Conservation (phyloP, 192 early-diverging fungal species). For the Coemansia sp. region DNA sequence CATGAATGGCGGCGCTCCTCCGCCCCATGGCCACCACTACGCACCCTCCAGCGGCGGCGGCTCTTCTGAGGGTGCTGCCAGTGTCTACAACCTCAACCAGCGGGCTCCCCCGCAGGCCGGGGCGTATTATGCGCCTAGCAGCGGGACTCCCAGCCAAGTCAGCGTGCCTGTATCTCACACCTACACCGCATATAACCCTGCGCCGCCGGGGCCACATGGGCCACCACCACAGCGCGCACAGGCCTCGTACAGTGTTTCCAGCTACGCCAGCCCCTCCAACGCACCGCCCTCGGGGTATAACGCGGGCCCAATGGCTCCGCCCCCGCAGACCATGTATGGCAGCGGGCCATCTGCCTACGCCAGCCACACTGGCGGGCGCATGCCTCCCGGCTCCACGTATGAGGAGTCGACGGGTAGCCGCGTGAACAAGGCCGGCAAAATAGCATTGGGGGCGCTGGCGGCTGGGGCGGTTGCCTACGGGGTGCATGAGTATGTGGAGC, state of each 20-base stretch:
- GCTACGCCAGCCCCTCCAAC: not conserved
- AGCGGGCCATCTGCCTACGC: not conserved
- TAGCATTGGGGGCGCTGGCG: slow-evolving; percentile 34
- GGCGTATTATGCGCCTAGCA: not conserved
- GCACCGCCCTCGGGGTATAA: not conserved
- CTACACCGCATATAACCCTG: not conserved
- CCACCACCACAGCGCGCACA: not conserved
- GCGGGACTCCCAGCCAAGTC: not conserved
- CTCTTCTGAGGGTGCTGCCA: not conserved
- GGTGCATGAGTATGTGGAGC: slow-evolving; percentile 33
- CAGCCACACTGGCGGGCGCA: not conserved
- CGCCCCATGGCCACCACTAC: slow-evolving; percentile 3
- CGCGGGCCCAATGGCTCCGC: not conserved
- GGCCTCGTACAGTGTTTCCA: not conserved
- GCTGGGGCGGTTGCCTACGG: slow-evolving; percentile 45
- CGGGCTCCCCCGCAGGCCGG: not conserved
- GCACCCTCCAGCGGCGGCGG: not conserved
- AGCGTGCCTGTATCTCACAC: not conserved
- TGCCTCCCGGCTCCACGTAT: not conserved
- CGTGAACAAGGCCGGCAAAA: slow-evolving; percentile 27
- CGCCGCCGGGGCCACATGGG: not conserved
- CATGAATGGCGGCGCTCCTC: not conserved
- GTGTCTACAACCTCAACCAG: not conserved
- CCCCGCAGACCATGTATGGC: not conserved
- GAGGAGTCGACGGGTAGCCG: slow-evolving; percentile 6